Percentiles rank a stretch among this genome's conserved stretches.
These are phyloP conservation scores for Chiua virens DNA, from an alignment of 768 basidiomycete species.

Conservation along the genomic window DNA sequence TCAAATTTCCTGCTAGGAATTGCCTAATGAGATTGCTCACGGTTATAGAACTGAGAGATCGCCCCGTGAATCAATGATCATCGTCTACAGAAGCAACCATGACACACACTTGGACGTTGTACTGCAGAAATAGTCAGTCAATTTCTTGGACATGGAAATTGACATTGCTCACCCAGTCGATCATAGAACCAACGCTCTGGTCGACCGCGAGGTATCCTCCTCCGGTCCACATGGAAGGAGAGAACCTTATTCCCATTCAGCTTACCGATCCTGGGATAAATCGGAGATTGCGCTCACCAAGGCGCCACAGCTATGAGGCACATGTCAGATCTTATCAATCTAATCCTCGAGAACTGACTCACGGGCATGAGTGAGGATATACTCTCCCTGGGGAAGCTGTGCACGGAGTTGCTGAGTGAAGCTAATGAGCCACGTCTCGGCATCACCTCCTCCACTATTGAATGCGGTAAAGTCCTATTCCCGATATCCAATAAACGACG, in stretches of 20 bases:
- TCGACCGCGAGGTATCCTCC: no score
- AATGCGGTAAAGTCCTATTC: conserved; percentile 36
- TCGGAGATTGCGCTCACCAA: conserved; percentile 13
- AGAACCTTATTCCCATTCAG: conserved; percentile 17
- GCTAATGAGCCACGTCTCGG: conserved; percentile 35
- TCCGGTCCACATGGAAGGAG: conserved; percentile 18
- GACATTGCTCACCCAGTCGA: no score
- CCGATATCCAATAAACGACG: not conserved
- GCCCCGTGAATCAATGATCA: conserved; percentile 1
- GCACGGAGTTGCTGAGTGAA: conserved; percentile 36
- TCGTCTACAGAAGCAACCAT: not conserved
- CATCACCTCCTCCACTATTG: conserved; percentile 36
- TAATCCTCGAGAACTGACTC: conserved; percentile 5
- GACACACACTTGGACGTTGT: conserved; percentile 40
- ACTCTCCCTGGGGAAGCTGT: no score
- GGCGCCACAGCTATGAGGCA: conserved; percentile 17
- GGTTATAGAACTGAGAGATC: conserved; percentile 30
- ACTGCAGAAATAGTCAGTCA: conserved; percentile 10
- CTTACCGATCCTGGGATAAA: not conserved
- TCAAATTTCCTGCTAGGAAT: not conserved
- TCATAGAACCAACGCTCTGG: no score
- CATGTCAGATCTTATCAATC: not conserved
- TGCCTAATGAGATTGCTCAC: conserved; percentile 6
- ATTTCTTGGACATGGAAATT: not conserved
- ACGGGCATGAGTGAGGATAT: no score